These are phyloP conservation scores for Trametes gibbosa DNA, from an alignment of 768 basidiomycete species.

Conservation along the genomic window DNA sequence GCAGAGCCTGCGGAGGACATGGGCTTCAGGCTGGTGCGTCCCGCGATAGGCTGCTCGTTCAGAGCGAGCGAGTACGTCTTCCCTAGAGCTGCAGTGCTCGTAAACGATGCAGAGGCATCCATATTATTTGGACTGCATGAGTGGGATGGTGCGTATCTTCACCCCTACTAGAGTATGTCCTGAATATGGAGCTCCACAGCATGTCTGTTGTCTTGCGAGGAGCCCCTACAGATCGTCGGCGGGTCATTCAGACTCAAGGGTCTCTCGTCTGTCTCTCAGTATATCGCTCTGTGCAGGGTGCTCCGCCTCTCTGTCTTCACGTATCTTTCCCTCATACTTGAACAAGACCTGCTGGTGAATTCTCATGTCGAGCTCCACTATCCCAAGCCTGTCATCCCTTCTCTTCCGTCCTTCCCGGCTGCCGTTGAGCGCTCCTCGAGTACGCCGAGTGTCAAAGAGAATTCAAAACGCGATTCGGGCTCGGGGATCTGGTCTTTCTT, in stretches of 20 bases:
- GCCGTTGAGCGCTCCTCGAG: constrained; percentile 13
- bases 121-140: constrained; percentile 52
- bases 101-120: constrained; percentile 14
- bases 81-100: background rate
- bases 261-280: constrained; percentile 39
- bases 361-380: constrained; percentile 48
- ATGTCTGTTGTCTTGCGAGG: constrained; percentile 14
- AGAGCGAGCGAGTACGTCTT: constrained; percentile 26
- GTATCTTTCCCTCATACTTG: constrained; percentile 57
- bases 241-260: constrained; percentile 60
- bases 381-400: constrained; percentile 31
- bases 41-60: constrained; percentile 44
- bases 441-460: constrained; percentile 21
- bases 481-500: constrained; percentile 37
- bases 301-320: constrained; percentile 53
- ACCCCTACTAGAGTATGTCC: background rate
- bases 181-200: constrained; percentile 10
- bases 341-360: constrained; percentile 54
- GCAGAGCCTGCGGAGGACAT: constrained; percentile 36
- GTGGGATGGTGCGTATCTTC: constrained; percentile 43
- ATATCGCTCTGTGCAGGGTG: constrained; percentile 42
- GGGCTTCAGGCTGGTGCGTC: constrained; percentile 19
- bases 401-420: constrained; percentile 10
- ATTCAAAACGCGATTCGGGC: constrained; percentile 23
- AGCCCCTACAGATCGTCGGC: constrained; percentile 47